Base-by-base conservation (phyloP, 345 rosid genomes). In the Stellera chamaejasme region DNA sequence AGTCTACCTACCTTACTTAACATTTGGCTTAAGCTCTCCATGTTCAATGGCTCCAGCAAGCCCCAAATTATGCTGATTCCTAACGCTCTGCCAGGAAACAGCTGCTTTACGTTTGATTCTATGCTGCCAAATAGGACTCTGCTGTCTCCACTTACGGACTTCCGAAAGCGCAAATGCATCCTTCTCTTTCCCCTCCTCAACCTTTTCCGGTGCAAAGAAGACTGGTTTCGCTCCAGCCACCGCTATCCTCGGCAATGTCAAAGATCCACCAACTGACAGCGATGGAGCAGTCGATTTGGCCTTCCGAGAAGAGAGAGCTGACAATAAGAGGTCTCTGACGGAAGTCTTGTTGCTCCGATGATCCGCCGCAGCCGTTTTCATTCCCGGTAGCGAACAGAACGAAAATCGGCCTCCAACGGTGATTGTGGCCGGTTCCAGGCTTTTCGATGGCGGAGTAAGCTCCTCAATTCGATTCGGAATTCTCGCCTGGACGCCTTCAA, bases 201-300 rank as follows among this genome's bases (percentile, higher is more conserved):
- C n/a, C 56, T 48, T 43, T 55, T 7, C 66, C 3, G 66, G 57
- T 11, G 66, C 71, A 28, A 27, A 60, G 52, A 61, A 61, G 14
- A 50, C 6, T 1, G 71, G 66, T 57, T 60, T 67, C 11, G 66
- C 71, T 44, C 71, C 71, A 67, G 66, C 66, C 16, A 61, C 71
- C 4, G 71, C 65, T 50, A 67, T 54, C 62, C 66, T 67, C 0
- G 66, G 62, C n/a, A 27, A 36, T 1, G 39, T 32, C 39, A 32
- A 32, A 32, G 39, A 32, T 32, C 39, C 39, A 11, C 50, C 50
- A 23, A 6, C 19, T 32, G 65, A 26, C 14, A 32, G 27, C 39
- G 41, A 13, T 10, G 44, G 32, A 23, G 26, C 60, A 42, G 12
- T 32, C 13, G 51, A 58, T 10, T 47, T 50, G 61, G 42, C 36